phyloP scores from a whole-genome alignment of 1,284 basidiomycete species.

The Malassezia restricta region DNA sequence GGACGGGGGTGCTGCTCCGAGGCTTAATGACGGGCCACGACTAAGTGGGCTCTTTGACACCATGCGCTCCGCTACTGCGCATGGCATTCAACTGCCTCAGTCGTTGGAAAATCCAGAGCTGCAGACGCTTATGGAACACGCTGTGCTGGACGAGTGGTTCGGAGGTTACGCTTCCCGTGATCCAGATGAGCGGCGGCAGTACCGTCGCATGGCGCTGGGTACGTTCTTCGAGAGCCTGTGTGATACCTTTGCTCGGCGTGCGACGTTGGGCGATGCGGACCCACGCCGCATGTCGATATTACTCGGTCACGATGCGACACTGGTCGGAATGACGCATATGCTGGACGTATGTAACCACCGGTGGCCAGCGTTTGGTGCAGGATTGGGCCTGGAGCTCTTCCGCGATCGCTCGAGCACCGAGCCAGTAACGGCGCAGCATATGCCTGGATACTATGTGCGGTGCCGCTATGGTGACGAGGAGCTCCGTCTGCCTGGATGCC shows the following conservation, averaged over 20 bases:
- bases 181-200: constrained; percentile 52
- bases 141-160: constrained; percentile 68
- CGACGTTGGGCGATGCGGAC: constrained; percentile 18
- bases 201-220: constrained; percentile 64
- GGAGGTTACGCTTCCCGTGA: constrained; percentile 49
- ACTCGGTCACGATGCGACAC: constrained; percentile 55
- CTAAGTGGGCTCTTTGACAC: constrained; percentile 71
- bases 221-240: constrained; percentile 57
- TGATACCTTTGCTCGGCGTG: constrained; percentile 51
- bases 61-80: constrained; percentile 53
- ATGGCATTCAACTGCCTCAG: constrained; percentile 51
- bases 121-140: constrained; percentile 54
- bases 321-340: constrained; percentile 59
- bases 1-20: constrained; percentile 58
- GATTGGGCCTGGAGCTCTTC: constrained; percentile 36
- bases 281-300: constrained; percentile 49
- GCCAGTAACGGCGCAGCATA: neutral
- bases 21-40: constrained; percentile 63
- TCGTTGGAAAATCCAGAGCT: constrained; percentile 18
- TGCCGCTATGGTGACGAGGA: constrained; percentile 65
- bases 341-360: constrained; percentile 65
- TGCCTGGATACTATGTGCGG: constrained; percentile 49
- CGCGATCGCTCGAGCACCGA: constrained; percentile 6
- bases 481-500: constrained; percentile 58
- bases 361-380: constrained; percentile 48